Conservation (phyloP, 139 green algal genomes). For the Diplosphaera chodatii region DNA sequence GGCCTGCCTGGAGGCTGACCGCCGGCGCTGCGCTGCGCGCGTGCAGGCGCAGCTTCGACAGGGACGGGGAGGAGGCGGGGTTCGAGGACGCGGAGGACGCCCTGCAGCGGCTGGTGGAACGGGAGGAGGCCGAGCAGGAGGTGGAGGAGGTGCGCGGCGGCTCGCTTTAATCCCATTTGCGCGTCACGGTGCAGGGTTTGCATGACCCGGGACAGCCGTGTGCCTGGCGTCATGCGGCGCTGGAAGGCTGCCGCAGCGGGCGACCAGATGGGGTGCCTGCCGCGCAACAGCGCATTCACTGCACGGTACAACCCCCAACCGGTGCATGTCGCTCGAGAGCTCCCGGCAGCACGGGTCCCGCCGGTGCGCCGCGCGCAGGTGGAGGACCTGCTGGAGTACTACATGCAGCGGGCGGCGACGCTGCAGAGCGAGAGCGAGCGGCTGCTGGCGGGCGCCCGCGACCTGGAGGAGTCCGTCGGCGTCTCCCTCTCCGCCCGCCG, state of each 20-base stretch:
- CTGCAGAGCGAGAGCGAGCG: slow-evolving; percentile 68
- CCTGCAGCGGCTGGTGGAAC: slow-evolving; percentile 77
- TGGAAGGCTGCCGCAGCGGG: too few relatives aligned
- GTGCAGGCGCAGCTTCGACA: slow-evolving; percentile 5
- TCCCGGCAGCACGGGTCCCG: too few relatives aligned
- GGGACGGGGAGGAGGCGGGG: slow-evolving; percentile 20
- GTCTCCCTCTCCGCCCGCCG: slow-evolving; percentile 73
- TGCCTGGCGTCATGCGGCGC: too few relatives aligned
- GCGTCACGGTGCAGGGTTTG: too few relatives aligned
- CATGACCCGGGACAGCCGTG: too few relatives aligned
- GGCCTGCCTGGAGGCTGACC: too few relatives aligned
- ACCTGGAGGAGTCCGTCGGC: slow-evolving; percentile 88
- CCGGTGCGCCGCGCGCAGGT: too few relatives aligned
- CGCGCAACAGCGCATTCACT: too few relatives aligned
- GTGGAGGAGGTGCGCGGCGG: slow-evolving; percentile 42
- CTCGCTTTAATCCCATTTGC: too few relatives aligned
- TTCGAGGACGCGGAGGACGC: slow-evolving; percentile 45
- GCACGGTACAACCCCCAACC: too few relatives aligned
- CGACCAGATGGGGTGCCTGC: too few relatives aligned
- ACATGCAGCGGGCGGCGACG: slow-evolving; percentile 77
- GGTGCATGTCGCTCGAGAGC: too few relatives aligned
- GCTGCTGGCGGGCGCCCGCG: slow-evolving; percentile 70
- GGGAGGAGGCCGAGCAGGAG: slow-evolving; percentile 52
- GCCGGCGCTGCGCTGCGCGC: not conserved
- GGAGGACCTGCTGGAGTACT: slow-evolving; percentile 93